phyloP scores from a whole-genome alignment of 345 rosid species.

The Lenwebbia sp. region DNA sequence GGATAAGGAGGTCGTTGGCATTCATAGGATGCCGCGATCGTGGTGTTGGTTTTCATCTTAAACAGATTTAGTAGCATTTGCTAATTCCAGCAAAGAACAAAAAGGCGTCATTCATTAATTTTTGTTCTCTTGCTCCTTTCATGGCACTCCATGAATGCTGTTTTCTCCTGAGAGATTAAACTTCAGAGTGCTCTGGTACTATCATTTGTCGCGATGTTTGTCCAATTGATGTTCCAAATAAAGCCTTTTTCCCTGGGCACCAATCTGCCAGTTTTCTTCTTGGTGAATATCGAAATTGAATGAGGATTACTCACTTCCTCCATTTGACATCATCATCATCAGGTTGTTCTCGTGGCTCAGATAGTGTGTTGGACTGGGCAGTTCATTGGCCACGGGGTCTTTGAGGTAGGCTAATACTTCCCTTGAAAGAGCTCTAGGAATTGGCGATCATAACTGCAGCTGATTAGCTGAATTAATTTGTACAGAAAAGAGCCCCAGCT shows the following conservation, averaged over 20 bases:
- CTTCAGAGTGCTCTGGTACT: neutral
- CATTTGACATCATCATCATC: neutral
- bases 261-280: neutral
- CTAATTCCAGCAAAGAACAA: neutral
- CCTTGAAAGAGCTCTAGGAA: neutral
- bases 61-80: neutral
- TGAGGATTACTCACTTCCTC: neutral
- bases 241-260: neutral
- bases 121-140: neutral
- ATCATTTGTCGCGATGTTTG: neutral
- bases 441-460: neutral
- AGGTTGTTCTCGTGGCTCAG: slow-evolving; percentile 45
- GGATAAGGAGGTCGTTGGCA: neutral
- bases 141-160: neutral
- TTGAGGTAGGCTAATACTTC: slow-evolving; percentile 30
- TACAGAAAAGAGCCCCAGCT: slow-evolving; percentile 62
- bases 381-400: slow-evolving; percentile 54
- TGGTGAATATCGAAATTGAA: neutral
- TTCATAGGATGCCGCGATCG: neutral
- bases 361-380: slow-evolving; percentile 56
- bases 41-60: neutral
- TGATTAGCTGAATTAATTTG: neutral
- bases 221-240: neutral
- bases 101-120: neutral
- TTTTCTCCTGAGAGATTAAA: neutral